phyloP scores from a whole-genome alignment of 2,329 filamentous ascomycete species.

The Beauveria sp. region DNA sequence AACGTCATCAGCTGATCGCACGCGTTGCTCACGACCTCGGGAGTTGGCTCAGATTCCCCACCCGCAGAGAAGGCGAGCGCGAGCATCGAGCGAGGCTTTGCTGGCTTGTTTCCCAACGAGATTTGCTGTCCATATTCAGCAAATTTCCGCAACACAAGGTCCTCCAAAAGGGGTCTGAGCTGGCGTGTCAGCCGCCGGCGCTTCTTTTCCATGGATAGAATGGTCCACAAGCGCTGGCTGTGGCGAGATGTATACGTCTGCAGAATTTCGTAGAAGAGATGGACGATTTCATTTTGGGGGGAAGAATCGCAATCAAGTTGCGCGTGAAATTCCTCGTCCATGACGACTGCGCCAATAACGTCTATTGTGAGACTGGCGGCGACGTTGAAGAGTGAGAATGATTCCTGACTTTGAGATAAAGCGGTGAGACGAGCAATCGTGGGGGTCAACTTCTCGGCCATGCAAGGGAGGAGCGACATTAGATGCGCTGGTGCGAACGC shows the following conservation, averaged over 20 bases:
- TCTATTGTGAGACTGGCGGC: not conserved
- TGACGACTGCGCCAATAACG: not conserved
- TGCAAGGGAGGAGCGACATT: not conserved
- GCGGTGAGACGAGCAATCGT: not conserved
- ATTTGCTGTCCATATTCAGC: not conserved
- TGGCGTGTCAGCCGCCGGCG: not conserved
- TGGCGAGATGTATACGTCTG: not conserved
- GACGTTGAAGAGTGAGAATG: not conserved
- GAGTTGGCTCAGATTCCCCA: not conserved
- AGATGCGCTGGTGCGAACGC: not conserved
- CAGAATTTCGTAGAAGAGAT: not conserved
- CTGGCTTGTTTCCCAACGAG: not conserved
- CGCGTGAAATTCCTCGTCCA: not conserved
- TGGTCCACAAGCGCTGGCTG: not conserved
- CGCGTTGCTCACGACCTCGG: not conserved
- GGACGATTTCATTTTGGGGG: not conserved
- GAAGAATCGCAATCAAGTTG: not conserved
- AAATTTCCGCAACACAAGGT: not conserved
- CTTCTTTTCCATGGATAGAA: not conserved
- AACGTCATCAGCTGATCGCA: not conserved
- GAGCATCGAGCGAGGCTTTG: not conserved
- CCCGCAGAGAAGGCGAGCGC: not conserved
- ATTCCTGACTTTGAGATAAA: not conserved
- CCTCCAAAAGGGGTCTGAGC: not conserved
- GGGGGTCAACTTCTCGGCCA: not conserved